A percentile compares a stretch with the other conserved stretches of the same genome.
These are phyloP conservation scores for Boletus huronensis DNA, from an alignment of 768 basidiomycete genomes.

Conservation along the genomic window DNA sequence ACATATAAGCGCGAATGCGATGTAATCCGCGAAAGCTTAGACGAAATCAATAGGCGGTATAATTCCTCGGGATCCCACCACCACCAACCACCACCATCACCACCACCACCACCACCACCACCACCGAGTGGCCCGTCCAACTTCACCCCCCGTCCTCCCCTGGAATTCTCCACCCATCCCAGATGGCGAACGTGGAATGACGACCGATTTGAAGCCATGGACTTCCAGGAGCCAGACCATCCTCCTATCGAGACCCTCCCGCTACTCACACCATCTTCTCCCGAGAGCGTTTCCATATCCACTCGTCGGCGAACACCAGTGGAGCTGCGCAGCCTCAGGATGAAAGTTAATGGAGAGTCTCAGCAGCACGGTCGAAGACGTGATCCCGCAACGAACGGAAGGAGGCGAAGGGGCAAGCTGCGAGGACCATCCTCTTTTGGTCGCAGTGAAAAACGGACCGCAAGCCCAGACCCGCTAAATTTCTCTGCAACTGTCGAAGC, in stretches of 20 bases:
- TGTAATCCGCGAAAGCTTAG: constrained; percentile 2
- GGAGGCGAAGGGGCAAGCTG: background rate
- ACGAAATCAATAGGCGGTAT: constrained; percentile 14
- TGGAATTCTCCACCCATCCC: constrained; percentile 12
- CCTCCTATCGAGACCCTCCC: constrained; percentile 19
- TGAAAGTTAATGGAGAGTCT: background rate
- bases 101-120: background rate
- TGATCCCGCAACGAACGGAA: constrained; percentile 1
- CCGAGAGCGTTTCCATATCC: background rate
- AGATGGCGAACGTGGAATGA: constrained; percentile 17
- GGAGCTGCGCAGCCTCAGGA: constrained; percentile 6
- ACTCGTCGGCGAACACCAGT: constrained; percentile 7
- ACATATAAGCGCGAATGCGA: constrained; percentile 6
- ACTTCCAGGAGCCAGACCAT: constrained; percentile 3
- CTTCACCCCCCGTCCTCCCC: background rate
- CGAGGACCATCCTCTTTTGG: background rate
- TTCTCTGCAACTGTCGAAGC: background rate
- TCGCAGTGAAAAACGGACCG: background rate
- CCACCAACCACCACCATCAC: background rate
- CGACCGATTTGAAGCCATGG: background rate
- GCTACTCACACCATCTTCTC: constrained; percentile 5
- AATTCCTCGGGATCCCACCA: background rate
- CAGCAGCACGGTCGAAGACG: constrained; percentile 4
- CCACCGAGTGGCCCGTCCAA: background rate
- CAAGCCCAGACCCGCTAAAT: background rate